These are phyloP conservation scores for Crassisporium funariophilum DNA, from an alignment of 768 basidiomycete genomes.

Conservation along the genomic window DNA sequence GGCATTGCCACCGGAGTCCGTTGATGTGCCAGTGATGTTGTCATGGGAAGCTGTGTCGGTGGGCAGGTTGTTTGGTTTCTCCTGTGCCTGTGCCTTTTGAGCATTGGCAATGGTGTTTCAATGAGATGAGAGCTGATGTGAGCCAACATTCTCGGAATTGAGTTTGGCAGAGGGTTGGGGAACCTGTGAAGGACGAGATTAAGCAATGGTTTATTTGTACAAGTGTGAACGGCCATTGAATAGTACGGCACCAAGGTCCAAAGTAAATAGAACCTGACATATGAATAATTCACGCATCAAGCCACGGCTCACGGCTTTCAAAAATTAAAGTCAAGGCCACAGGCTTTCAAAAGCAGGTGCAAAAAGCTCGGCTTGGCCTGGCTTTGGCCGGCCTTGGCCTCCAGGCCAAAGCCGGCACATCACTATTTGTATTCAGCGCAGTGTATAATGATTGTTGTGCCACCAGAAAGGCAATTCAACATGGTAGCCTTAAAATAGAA, in stretches of 20 bases:
- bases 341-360: background rate
- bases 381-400: constrained; percentile 1
- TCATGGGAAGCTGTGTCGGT: background rate
- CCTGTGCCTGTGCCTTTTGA: background rate
- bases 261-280: background rate
- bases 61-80: background rate
- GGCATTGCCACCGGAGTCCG: background rate
- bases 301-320: background rate
- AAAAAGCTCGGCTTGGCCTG: background rate
- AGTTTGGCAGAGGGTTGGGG: constrained; percentile 9
- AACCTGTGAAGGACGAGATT: background rate
- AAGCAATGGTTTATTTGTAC: background rate
- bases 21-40: background rate
- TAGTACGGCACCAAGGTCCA: background rate
- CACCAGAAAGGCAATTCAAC: background rate
- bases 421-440: too few relatives aligned
- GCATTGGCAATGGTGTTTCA: constrained; percentile 2
- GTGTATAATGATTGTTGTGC: background rate
- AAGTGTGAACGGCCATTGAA: background rate
- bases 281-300: background rate
- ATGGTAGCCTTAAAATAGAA: background rate
- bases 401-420: background rate
- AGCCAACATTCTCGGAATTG: constrained; percentile 2
- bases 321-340: background rate
- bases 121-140: constrained; percentile 1